phyloP scores from a whole-genome alignment of 768 basidiomycete genomes.

The Suillus bovinus region DNA sequence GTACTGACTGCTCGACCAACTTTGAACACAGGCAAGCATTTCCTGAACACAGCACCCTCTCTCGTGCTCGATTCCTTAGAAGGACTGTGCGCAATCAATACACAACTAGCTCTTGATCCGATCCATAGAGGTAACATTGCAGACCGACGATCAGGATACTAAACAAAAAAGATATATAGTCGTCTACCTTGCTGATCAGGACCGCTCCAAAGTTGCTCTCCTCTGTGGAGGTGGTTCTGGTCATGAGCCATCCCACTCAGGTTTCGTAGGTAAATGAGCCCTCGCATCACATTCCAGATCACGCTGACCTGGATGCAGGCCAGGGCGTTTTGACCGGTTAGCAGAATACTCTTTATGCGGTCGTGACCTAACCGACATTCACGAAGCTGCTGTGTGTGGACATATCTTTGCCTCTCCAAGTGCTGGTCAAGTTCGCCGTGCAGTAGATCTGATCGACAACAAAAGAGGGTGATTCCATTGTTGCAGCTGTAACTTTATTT shows the following conservation, averaged over 20 bases:
- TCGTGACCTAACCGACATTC: conserved; percentile 3
- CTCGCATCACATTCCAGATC: not conserved
- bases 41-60: conserved; percentile 67
- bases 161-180: conserved; percentile 39
- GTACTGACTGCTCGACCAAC: not conserved
- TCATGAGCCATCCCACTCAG: conserved; percentile 90
- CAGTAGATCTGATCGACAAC: conserved; percentile 73
- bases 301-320: conserved; percentile 40
- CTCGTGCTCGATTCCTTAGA: conserved; percentile 79
- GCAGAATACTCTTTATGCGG: not conserved
- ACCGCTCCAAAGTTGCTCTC: conserved; percentile 69
- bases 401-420: conserved; percentile 91
- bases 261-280: conserved; percentile 71
- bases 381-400: conserved; percentile 78
- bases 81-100: conserved; percentile 72
- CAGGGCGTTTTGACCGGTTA: conserved; percentile 76
- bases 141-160: conserved; percentile 6
- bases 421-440: conserved; percentile 78
- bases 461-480: conserved; percentile 58
- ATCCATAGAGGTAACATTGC: conserved; percentile 61
- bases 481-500: conserved; percentile 1
- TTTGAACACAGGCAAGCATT: conserved; percentile 59
- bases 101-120: conserved; percentile 67
- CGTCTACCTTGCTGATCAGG: conserved; percentile 56
- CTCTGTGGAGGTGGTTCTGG: conserved; percentile 87